Base-by-base conservation (phyloP, 2,329 filamentous ascomycete genomes). In the Claviceps pazoutovae region DNA sequence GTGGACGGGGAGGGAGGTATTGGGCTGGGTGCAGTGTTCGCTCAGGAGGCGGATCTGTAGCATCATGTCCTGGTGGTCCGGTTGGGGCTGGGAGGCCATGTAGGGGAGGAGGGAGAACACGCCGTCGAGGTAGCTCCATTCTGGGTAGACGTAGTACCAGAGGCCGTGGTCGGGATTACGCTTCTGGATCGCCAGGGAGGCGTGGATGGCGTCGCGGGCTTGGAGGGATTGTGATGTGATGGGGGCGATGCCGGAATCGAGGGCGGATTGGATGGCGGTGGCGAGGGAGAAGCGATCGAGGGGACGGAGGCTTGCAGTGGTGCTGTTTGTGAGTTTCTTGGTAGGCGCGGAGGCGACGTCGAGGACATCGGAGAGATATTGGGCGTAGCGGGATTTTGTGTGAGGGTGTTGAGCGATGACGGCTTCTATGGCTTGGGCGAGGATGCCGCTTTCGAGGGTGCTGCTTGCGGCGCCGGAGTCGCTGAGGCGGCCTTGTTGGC, bases 81-180 rank as follows among this genome's bases (percentile, higher is more conserved):
- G 44, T 26, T 13, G 6, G 21, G 50, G 39, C 17, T 43, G 52
- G 8, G 54, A 43, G 5, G 59, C 58, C 56, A 57, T 59, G 56
- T 72, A 77, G 0, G 73, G 69, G 7, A 68, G 64, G 9, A 72
- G 63, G 0, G 71, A 74, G 64, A 69, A 76, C 68, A 76, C 74
- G 53, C 74, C 74, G 55, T 79, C 75, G 3, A 76, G 63, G 56
- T 76, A 78, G 57, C 71, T 74, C 68, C 73, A 73, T 50, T 76
- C 64, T 1, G 72, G 73, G 55, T 78, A 77, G 1, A 60, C 57
- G 51, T 56, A 69, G 50, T 69, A 69, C 66, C 66, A 69, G 3
- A 69, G 51, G 0, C 67, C 66, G 34, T 64, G 61, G 51, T 62
- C 62, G 6, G 57, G 42, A 53, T 64, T 69, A n/a, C 64, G 62